Evolutionary conservation across 495 filamentous ascomycete genomes (phyloP), one percentile per base, ranked within the genome.

Genomic region (Ramalina peruviana): DNA sequence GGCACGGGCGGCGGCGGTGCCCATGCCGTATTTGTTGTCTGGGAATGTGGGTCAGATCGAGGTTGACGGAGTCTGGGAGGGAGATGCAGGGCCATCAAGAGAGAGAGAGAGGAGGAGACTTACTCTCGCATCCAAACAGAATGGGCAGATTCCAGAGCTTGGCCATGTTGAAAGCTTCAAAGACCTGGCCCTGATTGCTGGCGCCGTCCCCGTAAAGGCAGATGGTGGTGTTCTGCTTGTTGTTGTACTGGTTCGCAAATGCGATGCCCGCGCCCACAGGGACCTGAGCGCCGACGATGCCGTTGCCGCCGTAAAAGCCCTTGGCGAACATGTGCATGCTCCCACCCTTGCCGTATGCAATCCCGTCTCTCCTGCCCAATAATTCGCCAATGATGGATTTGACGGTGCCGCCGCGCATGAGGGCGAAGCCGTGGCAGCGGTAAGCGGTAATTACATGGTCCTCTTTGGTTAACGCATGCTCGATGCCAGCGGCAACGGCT

Each of bases 11-110:
- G 92, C 92, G 49, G 92, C 86, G 46, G 92, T 98, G 69, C 93
- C 92, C 92, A 98, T 98, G 67, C 92, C 92, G 71, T 98, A 98
- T 73, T 98, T 97, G 82, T 98, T 98, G 78, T 98, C 90, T 97
- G 51, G 6, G 1, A 16, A 16, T 15, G n/a, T 16, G 20, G 21
- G 11, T 48, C 26, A 48, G 45, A 41, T 7, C 15, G 12, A 36
- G 17, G n/a, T 23, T 13, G 11, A 16, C 4, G 21, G 40, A 45
- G 12, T 44, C 27, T 44, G 7, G 13, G 43, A 15, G 23, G 20
- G 36, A 13, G 13, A 19, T 33, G 15, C 15, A 21, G 12, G 21
- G 40, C 48, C 11, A 46, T 26, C 40, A 7, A 16, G 42, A 12
- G 33, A 9, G 42, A 12, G 33, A 9, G 21, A 36, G 23, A 17